A percentile compares a stretch with the other conserved stretches of the same genome.
phyloP scores from a whole-genome alignment of 2,329 filamentous ascomycete species.

The Trichoderma lentiforme region DNA sequence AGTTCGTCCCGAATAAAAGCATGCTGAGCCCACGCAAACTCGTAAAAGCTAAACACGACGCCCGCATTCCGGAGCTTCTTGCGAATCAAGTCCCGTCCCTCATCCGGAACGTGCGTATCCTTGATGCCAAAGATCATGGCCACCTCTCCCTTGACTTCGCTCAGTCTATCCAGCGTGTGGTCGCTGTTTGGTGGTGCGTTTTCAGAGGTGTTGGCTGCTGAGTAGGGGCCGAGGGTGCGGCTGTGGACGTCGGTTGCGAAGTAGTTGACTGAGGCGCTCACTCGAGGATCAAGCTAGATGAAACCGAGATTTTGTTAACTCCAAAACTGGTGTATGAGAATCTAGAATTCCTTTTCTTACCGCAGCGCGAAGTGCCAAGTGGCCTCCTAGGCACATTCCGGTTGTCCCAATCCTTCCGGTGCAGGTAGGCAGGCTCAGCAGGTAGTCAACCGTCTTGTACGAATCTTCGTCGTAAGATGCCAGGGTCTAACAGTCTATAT shows the following conservation, averaged over 20 bases:
- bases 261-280: not conserved
- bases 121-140: not conserved
- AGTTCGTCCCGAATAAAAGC: not conserved
- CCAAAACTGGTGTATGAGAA: not conserved
- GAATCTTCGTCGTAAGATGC: not conserved
- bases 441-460: not conserved
- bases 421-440: not conserved
- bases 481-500: not conserved
- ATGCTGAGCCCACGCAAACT: not conserved
- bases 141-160: not conserved
- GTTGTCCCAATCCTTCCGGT: not conserved
- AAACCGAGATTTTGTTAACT: not conserved
- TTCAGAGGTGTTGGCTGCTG: not conserved
- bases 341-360: not conserved
- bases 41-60: not conserved
- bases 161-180: not conserved
- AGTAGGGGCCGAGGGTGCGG: not conserved
- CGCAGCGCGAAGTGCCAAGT: not conserved
- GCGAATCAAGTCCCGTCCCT: not conserved
- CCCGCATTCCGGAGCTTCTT: not conserved
- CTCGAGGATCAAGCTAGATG: not conserved
- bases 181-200: not conserved
- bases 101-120: not conserved
- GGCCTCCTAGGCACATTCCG: not conserved
- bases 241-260: not conserved